Evolutionary conservation across 2,329 filamentous ascomycete genomes (phyloP).

Genomic region (Onygena corvina): DNA sequence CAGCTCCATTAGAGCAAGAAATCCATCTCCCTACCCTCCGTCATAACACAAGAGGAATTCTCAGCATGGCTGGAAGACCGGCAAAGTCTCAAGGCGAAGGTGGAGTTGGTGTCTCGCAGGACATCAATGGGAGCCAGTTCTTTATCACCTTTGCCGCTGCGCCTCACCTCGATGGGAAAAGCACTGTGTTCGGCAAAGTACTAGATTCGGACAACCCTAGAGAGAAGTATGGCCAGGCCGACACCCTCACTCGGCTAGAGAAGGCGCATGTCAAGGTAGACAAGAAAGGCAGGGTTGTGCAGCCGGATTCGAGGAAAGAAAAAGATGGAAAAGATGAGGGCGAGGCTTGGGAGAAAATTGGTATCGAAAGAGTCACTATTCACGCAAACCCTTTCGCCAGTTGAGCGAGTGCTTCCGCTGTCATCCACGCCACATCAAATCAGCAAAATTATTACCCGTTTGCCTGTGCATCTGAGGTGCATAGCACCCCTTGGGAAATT

Average conservation of each 20-base stretch:
- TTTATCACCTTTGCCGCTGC: conserved; percentile 51
- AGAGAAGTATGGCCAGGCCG: conserved; percentile 37
- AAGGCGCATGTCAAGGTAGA: conserved; percentile 49
- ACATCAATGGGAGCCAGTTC: conserved; percentile 50
- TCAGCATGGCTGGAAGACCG: conserved; percentile 48
- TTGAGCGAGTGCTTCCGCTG: conserved; percentile 23
- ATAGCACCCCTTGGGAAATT: background rate
- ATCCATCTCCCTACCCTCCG: conserved; percentile 45
- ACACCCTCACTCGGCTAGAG: conserved; percentile 40
- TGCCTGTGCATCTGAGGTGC: background rate
- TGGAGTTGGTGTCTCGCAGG: conserved; percentile 19
- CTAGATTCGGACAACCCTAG: conserved; percentile 36
- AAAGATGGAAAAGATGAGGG: conserved; percentile 18
- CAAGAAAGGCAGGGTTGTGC: conserved; percentile 47
- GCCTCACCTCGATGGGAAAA: conserved; percentile 53
- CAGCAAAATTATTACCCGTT: too few relatives aligned
- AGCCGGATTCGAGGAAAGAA: conserved; percentile 26
- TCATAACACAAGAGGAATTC: conserved; percentile 46
- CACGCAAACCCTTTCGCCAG: conserved; percentile 55
- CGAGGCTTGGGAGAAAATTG: conserved; percentile 38
- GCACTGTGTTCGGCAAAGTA: conserved; percentile 54
- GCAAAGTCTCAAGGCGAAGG: conserved; percentile 34
- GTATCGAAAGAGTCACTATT: conserved; percentile 46
- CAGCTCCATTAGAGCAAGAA: conserved; percentile 48
- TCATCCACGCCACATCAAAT: background rate